Percentiles rank a stretch among this genome's conserved stretches.
Conservation (phyloP, 2,329 filamentous ascomycete genomes). For the Aspergillus flavus region DNA sequence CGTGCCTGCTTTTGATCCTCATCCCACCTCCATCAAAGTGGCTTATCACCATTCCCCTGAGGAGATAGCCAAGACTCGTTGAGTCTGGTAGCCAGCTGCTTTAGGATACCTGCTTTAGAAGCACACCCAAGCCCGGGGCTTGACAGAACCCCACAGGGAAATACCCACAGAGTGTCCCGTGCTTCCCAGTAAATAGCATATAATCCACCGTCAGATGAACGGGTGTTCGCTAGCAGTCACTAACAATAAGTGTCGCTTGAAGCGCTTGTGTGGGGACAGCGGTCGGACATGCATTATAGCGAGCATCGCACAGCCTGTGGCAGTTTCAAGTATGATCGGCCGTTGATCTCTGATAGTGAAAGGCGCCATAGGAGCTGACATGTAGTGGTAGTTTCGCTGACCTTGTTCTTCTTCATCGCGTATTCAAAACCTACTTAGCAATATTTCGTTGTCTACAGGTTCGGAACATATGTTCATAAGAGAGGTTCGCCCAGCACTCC, state of each 20-base stretch:
- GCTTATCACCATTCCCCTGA: background rate
- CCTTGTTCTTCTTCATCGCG: background rate
- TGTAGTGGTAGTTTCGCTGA: background rate
- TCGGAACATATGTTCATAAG: background rate
- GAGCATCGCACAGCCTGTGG: background rate
- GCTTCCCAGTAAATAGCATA: background rate
- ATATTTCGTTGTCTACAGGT: background rate
- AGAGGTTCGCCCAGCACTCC: background rate
- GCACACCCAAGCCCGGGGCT: background rate
- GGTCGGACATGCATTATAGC: background rate
- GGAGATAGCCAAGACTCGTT: background rate
- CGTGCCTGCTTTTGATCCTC: background rate
- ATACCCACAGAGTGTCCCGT: background rate
- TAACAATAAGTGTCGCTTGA: background rate
- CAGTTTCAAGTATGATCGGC: background rate
- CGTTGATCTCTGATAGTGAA: background rate
- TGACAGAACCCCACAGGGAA: background rate
- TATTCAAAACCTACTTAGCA: background rate
- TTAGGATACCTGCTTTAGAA: background rate
- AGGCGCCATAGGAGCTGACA: background rate
- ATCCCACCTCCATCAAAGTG: background rate
- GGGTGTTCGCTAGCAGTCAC: background rate
- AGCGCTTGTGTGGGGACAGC: background rate
- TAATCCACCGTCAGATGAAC: background rate
- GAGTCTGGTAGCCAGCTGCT: background rate